phyloP scores from a whole-genome alignment of 768 basidiomycete species.

The Suillus brevipes region DNA sequence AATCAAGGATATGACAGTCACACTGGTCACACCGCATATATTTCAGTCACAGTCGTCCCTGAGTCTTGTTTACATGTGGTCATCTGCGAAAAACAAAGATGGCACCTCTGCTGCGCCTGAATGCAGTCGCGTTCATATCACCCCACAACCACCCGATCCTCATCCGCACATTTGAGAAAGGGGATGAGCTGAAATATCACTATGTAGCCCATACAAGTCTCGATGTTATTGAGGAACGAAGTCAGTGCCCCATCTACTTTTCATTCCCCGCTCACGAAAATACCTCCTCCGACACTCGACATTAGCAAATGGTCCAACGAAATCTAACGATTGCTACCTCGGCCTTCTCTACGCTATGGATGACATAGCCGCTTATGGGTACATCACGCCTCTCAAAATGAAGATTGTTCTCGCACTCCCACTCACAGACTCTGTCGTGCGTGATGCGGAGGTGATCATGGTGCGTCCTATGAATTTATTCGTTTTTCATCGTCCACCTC shows the following conservation, averaged over 20 bases:
- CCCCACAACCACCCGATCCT: slow-evolving; percentile 79
- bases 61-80: too few relatives aligned
- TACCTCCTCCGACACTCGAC: neutral
- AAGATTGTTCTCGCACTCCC: slow-evolving; percentile 85
- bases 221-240: slow-evolving; percentile 90
- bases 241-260: slow-evolving; percentile 43
- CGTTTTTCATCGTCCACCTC: neutral
- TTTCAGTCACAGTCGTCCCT: too few relatives aligned
- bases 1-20: too few relatives aligned
- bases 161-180: slow-evolving; percentile 67
- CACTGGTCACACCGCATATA: too few relatives aligned
- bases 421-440: slow-evolving; percentile 77
- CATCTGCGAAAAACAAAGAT: slow-evolving; percentile 33
- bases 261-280: neutral
- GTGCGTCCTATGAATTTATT: slow-evolving; percentile 42
- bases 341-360: slow-evolving; percentile 90
- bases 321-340: slow-evolving; percentile 76
- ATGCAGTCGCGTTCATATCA: slow-evolving; percentile 85
- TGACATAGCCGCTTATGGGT: slow-evolving; percentile 91
- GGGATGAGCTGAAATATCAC: slow-evolving; percentile 77
- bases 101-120: slow-evolving; percentile 68
- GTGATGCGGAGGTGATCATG: slow-evolving; percentile 74
- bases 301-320: slow-evolving; percentile 44
- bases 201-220: slow-evolving; percentile 89
- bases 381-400: slow-evolving; percentile 83